These are phyloP conservation scores for Penicillium sp. DNA, from an alignment of 2,329 filamentous ascomycete genomes.

Conservation along the genomic window DNA sequence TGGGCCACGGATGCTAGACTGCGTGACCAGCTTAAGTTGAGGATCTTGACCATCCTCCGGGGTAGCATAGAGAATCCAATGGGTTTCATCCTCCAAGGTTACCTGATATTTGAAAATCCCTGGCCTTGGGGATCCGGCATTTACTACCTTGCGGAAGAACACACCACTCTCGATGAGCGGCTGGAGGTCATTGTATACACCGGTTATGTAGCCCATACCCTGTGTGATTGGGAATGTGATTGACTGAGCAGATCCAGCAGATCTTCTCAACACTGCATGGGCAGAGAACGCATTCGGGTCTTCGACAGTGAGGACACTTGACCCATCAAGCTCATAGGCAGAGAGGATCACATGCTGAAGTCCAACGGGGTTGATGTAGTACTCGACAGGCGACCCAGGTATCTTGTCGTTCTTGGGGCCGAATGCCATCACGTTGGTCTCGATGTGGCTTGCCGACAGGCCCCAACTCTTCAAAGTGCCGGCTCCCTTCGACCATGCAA, in stretches of 20 bases:
- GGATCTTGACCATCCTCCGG: constrained; percentile 60
- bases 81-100: constrained; percentile 66
- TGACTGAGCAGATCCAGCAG: constrained; percentile 54
- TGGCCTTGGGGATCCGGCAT: constrained; percentile 55
- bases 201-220: constrained; percentile 86
- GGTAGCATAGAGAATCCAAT: constrained; percentile 80
- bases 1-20: constrained; percentile 64
- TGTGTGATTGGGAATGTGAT: constrained; percentile 83
- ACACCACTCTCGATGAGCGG: constrained; percentile 74
- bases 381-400: constrained; percentile 61
- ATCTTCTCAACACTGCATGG: constrained; percentile 66
- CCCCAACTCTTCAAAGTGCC: constrained; percentile 70
- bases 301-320: constrained; percentile 58
- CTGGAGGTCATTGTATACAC: constrained; percentile 66
- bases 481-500: constrained; percentile 66
- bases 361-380: constrained; percentile 78
- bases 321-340: constrained; percentile 67
- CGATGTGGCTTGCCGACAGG: constrained; percentile 72
- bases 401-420: constrained; percentile 57
- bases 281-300: constrained; percentile 58
- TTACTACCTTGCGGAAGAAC: constrained; percentile 67
- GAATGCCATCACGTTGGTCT: constrained; percentile 65
- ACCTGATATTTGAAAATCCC: constrained; percentile 76
- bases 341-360: constrained; percentile 81
- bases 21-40: constrained; percentile 67